Conservation (phyloP, 2,329 filamentous ascomycete species). For the Penicillium brasilianum region DNA sequence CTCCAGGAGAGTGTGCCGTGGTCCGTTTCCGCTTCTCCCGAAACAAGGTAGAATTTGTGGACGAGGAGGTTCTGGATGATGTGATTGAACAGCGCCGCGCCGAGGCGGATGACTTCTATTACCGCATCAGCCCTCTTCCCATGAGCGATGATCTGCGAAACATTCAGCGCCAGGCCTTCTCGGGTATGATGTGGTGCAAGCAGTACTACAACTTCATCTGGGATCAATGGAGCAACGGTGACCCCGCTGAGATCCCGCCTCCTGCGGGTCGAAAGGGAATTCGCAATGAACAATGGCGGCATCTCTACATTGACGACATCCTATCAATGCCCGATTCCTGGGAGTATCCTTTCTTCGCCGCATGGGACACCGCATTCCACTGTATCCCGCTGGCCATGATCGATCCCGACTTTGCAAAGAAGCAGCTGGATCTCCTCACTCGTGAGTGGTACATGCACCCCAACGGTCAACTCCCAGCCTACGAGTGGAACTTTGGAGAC, state of each 20-base stretch:
- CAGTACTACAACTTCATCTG: constrained; percentile 96
- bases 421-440: constrained; percentile 93
- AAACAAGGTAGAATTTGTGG: constrained; percentile 76
- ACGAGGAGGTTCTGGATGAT: constrained; percentile 92
- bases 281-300: constrained; percentile 89
- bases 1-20: constrained; percentile 90
- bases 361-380: constrained; percentile 97
- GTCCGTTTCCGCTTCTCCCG: constrained; percentile 88
- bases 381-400: constrained; percentile 97
- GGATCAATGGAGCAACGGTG: constrained; percentile 97
- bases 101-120: constrained; percentile 98
- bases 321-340: constrained; percentile 97
- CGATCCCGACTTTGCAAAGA: constrained; percentile 96
- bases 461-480: constrained; percentile 91
- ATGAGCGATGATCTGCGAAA: constrained; percentile 94
- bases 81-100: constrained; percentile 81
- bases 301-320: constrained; percentile 93
- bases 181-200: constrained; percentile 98
- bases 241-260: constrained; percentile 85
- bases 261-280: constrained; percentile 78
- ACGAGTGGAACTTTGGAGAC: constrained; percentile 97
- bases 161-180: constrained; percentile 91
- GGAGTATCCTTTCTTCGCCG: constrained; percentile 98
- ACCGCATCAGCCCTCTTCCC: constrained; percentile 85
- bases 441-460: constrained; percentile 99